Percentiles rank a stretch among this genome's conserved stretches.
Evolutionary conservation across 139 green algal species (phyloP).

Genomic region (Coccomyxa sp.): DNA sequence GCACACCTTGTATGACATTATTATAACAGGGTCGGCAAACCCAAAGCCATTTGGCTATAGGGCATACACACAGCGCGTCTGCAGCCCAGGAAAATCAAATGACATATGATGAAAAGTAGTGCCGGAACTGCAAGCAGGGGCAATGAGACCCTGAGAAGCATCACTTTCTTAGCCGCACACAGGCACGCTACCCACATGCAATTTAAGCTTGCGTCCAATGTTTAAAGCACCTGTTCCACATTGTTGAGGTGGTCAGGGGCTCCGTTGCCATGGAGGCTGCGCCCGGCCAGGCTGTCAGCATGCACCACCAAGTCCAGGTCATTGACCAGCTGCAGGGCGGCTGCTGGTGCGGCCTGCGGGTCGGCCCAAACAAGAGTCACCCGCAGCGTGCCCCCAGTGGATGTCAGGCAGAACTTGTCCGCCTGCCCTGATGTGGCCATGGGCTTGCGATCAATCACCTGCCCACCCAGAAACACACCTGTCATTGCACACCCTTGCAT

Average conservation of each 20-base stretch:
- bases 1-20: too few species aligned
- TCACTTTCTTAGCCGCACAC: too few species aligned
- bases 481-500: neutral
- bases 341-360: conserved; percentile 17
- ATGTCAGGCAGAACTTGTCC: conserved; percentile 63
- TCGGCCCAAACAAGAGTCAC: conserved; percentile 80
- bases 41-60: too few species aligned
- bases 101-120: too few species aligned
- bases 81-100: too few species aligned
- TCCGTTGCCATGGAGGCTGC: conserved; percentile 53
- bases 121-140: too few species aligned
- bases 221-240: conserved; percentile 56
- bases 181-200: neutral
- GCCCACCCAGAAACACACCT: neutral
- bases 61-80: too few species aligned
- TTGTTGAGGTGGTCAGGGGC: conserved; percentile 71
- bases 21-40: too few species aligned
- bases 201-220: neutral
- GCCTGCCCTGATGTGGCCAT: conserved; percentile 19
- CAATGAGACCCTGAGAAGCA: too few species aligned
- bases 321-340: conserved; percentile 66
- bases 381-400: conserved; percentile 52
- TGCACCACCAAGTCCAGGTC: conserved; percentile 77
- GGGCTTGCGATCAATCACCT: conserved; percentile 31
- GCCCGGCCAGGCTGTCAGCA: conserved; percentile 49